These are phyloP conservation scores for Leccinum sublutescens DNA, from an alignment of 768 basidiomycete species.

Conservation along the genomic window DNA sequence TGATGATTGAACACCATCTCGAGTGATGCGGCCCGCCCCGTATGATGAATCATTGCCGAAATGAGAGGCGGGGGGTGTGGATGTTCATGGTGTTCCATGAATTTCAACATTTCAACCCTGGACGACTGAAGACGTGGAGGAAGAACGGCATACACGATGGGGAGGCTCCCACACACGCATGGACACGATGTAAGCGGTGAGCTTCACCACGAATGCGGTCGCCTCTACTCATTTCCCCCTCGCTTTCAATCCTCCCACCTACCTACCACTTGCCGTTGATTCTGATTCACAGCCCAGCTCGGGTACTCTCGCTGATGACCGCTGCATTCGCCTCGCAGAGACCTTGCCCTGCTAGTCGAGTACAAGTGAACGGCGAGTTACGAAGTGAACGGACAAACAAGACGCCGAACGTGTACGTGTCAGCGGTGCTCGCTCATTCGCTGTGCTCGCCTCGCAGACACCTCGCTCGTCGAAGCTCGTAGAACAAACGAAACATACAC, in stretches of 20 bases:
- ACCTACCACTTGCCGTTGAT: not conserved
- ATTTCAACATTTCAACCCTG: conserved; percentile 39
- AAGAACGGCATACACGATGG: conserved; percentile 18
- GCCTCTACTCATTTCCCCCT: not conserved
- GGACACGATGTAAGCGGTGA: conserved; percentile 9
- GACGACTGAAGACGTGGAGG: not conserved
- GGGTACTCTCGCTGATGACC: not conserved
- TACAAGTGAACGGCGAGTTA: not conserved
- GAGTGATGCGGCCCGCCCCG: conserved; percentile 56
- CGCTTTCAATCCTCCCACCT: not conserved
- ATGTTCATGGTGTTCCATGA: conserved; percentile 72
- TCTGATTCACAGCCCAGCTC: conserved; percentile 1
- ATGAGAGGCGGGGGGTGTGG: conserved; percentile 58
- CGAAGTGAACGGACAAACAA: conserved; percentile 11
- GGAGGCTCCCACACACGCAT: conserved; percentile 7
- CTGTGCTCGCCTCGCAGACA: conserved; percentile 20
- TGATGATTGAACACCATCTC: conserved; percentile 1
- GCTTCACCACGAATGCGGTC: conserved; percentile 6
- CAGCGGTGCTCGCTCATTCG: not conserved
- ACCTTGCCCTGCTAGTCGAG: conserved; percentile 8
- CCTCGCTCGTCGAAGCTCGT: conserved; percentile 16
- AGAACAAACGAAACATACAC: conserved; percentile 1
- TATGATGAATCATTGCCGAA: conserved; percentile 57
- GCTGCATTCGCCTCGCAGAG: conserved; percentile 19
- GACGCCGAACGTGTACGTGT: conserved; percentile 10